Evolutionary conservation across 257 asterid genomes (phyloP).

Genomic region (Sherardia arvensis): DNA sequence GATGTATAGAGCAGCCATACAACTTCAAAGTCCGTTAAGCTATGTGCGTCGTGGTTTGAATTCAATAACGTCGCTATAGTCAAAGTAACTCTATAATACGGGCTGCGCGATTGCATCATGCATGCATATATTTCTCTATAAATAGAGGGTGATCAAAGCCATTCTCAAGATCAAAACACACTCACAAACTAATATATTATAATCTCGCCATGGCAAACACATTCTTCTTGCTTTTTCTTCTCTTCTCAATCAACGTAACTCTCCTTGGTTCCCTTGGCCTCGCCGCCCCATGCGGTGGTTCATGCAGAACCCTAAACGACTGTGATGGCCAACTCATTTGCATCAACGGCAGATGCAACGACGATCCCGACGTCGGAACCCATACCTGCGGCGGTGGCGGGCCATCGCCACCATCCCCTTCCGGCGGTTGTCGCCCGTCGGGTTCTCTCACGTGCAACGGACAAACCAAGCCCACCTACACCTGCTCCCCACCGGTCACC

Average conservation of each 20-base stretch:
- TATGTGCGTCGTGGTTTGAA: too few species aligned
- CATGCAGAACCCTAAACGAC: slow-evolving; percentile 9
- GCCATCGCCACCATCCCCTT: background rate
- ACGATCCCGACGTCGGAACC: slow-evolving; percentile 28
- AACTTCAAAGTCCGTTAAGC: too few species aligned
- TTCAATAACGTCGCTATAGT: background rate
- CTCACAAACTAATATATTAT: too few species aligned
- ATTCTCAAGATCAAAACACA: too few species aligned
- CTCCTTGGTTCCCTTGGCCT: background rate
- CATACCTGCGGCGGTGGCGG: slow-evolving; percentile 6
- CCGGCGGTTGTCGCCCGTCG: slow-evolving; percentile 13
- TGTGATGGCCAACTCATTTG: slow-evolving; percentile 26
- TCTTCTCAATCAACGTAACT: background rate
- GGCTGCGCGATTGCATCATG: background rate
- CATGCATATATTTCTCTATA: too few species aligned
- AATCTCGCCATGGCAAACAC: background rate
- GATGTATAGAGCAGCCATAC: too few species aligned
- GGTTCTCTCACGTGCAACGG: slow-evolving; percentile 23
- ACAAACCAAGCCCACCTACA: slow-evolving; percentile 13
- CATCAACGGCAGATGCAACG: slow-evolving; percentile 24
- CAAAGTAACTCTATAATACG: background rate
- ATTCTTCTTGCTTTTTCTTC: background rate
- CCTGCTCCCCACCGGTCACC: slow-evolving; percentile 28
- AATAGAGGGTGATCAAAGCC: too few species aligned
- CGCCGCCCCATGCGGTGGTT: background rate